Evolutionary conservation across 331 rosid species (phyloP), one percentile per base, ranked within the genome.

Genomic region (Prunus yedoensis): DNA sequence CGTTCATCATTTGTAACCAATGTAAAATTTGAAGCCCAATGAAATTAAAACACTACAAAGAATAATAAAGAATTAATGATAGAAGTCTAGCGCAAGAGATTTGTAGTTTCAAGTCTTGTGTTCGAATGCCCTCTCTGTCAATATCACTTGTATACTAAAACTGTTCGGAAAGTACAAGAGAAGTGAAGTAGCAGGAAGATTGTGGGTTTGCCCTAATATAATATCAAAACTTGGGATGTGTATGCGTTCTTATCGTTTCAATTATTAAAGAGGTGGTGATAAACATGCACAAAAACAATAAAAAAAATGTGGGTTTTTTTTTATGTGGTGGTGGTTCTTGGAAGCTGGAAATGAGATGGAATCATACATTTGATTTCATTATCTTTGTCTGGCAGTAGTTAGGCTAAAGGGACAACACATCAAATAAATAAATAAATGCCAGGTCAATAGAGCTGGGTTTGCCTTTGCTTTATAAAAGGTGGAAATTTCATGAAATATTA

Each of bases 371-470:
- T 15, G 45, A 41, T 18, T 38, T 52, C 15, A 63, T 64, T 16
- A 18, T 45, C 66, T 21, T 17, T 75, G 3, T 17, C 2, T 6
- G 0, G 35, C 16, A 23, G 45, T 60, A 16, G 75, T 81, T 61
- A 9, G 68, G 73, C 30, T 10, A 14, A 23, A 43, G 74, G 60
- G 70, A 62, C 77, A 77, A 23, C 15, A 45, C 32, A 60, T 3
- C 25, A 10, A 30, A 35, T 35, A 32, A 32, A 32, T 32, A 27
- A 41, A 35, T 28, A 28, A 21, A 30, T 47, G 28, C 53, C 63
- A 54, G 64, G 62, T 51, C 72, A 71, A 65, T 75, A 13, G 66
- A 18, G 67, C 64, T 66, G 47, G 62, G 72, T 73, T 62, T 54
- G 73, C 74, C 51, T 20, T 18, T 30, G 16, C 25, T 56, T 68